Evolutionary conservation across 495 filamentous ascomycete genomes (phyloP).

Genomic region (Annulohypoxylon maeteangense): DNA sequence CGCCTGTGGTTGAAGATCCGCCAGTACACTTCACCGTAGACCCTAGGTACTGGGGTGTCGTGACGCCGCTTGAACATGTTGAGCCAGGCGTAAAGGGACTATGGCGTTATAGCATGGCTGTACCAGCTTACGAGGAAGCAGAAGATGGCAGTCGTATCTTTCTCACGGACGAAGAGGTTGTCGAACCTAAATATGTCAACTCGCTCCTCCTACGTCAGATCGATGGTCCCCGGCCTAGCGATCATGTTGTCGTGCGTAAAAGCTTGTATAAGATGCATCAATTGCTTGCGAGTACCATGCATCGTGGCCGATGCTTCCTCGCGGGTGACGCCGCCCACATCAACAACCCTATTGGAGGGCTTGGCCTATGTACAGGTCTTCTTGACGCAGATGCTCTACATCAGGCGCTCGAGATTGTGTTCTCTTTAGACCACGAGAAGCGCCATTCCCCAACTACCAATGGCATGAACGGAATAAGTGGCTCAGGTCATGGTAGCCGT

Average conservation of each 20-base stretch:
- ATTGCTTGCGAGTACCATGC: constrained; percentile 23
- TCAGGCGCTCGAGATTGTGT: constrained; percentile 12
- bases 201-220: constrained; percentile 21
- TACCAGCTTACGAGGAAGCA: constrained; percentile 7
- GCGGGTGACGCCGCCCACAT: constrained; percentile 24
- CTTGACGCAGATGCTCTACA: constrained; percentile 19
- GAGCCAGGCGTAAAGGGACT: constrained; percentile 13
- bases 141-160: neutral
- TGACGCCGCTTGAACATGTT: constrained; percentile 21
- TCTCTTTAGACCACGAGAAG: neutral
- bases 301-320: constrained; percentile 23
- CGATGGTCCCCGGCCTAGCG: constrained; percentile 17
- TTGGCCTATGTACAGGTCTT: constrained; percentile 22
- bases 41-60: constrained; percentile 15
- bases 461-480: neutral
- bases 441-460: neutral
- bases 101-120: constrained; percentile 24
- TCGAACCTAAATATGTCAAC: constrained; percentile 16
- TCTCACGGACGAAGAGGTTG: constrained; percentile 17
- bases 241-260: constrained; percentile 19
- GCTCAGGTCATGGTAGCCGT: neutral
- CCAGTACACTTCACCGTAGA: constrained; percentile 25
- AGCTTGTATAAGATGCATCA: constrained; percentile 31
- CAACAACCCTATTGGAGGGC: constrained; percentile 21
- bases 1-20: constrained; percentile 11